Evolutionary conservation across 345 rosid genomes (phyloP).

Genomic region (Eucalyptus regnans): DNA sequence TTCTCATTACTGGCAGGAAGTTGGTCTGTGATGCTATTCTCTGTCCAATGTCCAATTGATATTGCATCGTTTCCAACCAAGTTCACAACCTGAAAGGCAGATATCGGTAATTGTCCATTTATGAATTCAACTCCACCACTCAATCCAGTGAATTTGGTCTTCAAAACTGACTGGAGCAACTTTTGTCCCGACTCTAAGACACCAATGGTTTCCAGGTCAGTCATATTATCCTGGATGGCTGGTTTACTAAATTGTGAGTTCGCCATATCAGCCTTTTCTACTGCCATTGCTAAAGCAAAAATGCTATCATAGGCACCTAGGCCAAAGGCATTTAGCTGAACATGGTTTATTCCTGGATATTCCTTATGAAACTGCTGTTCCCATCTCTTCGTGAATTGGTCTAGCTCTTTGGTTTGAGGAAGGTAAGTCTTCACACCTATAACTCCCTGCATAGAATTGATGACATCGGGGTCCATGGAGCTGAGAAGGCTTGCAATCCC

Average conservation of each 20-base stretch:
- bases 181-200: conserved; percentile 6
- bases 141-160: conserved; percentile 16
- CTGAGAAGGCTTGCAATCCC: background rate
- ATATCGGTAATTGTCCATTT: conserved; percentile 14
- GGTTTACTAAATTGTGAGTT: background rate
- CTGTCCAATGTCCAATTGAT: conserved; percentile 4
- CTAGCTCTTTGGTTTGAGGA: background rate
- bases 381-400: conserved; percentile 9
- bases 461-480: background rate
- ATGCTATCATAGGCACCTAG: conserved; percentile 15
- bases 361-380: conserved; percentile 4
- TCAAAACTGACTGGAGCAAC: conserved; percentile 1
- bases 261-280: background rate
- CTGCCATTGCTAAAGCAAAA: background rate
- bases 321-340: conserved; percentile 3
- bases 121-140: conserved; percentile 20
- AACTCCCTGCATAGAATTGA: conserved; percentile 29
- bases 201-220: background rate
- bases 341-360: background rate
- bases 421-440: conserved; percentile 14
- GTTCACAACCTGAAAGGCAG: conserved; percentile 32
- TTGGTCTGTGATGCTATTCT: background rate
- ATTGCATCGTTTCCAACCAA: conserved; percentile 6
- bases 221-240: background rate
- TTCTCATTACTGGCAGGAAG: background rate